A percentile compares a stretch with the other conserved stretches of the same genome.
These are phyloP conservation scores for Alternaria sp. DNA, from an alignment of 2,329 filamentous ascomycete species.

Conservation along the genomic window DNA sequence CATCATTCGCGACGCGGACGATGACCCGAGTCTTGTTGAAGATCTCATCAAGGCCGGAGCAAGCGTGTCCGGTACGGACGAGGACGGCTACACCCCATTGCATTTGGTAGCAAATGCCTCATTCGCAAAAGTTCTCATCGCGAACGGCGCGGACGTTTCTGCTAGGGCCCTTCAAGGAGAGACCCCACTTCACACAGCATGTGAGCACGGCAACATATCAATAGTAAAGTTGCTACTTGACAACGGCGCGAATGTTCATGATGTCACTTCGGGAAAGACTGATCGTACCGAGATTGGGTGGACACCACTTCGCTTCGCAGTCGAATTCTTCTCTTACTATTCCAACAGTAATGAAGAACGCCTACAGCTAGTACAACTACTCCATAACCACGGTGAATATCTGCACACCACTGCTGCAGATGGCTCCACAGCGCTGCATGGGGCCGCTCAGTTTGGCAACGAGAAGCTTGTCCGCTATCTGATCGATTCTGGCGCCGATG, in stretches of 20 bases:
- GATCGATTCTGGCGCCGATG: background rate
- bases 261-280: background rate
- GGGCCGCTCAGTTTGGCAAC: background rate
- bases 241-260: background rate
- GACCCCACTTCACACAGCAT: background rate
- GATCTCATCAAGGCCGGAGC: background rate
- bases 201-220: background rate
- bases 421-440: background rate
- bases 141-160: background rate
- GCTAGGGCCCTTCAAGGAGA: background rate
- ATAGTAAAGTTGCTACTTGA: background rate
- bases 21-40: background rate
- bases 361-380: background rate
- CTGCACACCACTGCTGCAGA: background rate
- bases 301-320: background rate
- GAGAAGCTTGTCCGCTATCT: background rate
- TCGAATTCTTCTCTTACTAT: background rate
- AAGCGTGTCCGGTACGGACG: background rate
- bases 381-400: background rate
- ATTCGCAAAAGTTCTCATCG: background rate
- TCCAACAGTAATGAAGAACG: background rate
- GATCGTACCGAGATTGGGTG: background rate
- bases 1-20: background rate
- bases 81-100: background rate
- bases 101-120: background rate